Conservation (phyloP, 73 alveolate genomes). For the Breviolum minutum region DNA sequence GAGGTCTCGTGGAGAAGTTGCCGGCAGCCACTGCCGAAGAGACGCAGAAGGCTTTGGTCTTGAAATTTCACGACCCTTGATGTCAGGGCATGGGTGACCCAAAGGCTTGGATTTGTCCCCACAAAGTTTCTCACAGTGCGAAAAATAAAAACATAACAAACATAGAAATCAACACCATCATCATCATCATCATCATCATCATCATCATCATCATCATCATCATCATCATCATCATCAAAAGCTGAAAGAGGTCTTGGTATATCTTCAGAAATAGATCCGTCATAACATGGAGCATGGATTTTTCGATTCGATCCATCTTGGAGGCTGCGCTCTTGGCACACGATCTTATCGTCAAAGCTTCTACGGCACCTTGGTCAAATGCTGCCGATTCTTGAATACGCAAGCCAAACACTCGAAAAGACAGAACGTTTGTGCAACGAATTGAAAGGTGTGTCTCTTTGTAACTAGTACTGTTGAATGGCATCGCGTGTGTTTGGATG, state of each 20-base stretch:
- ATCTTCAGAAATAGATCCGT: too few species aligned
- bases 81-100: background rate
- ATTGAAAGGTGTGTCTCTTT: too few species aligned
- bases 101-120: background rate
- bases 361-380: background rate
- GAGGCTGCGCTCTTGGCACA: slow-evolving; percentile 77
- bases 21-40: slow-evolving; percentile 15
- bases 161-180: too few species aligned
- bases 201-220: background rate
- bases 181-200: background rate
- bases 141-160: background rate
- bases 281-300: background rate
- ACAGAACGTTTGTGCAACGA: too few species aligned
- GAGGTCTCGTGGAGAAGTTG: slow-evolving; percentile 1
- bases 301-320: background rate
- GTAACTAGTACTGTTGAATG: too few species aligned
- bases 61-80: too few species aligned
- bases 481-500: too few species aligned
- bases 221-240: background rate
- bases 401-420: too few species aligned
- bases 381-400: background rate
- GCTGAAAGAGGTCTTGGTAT: too few species aligned
- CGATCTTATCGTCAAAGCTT: slow-evolving; percentile 56
- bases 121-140: background rate
- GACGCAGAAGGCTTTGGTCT: slow-evolving; percentile 22